Base-by-base conservation (phyloP, 106 monocot species). In the Amphibolis antarctica region DNA sequence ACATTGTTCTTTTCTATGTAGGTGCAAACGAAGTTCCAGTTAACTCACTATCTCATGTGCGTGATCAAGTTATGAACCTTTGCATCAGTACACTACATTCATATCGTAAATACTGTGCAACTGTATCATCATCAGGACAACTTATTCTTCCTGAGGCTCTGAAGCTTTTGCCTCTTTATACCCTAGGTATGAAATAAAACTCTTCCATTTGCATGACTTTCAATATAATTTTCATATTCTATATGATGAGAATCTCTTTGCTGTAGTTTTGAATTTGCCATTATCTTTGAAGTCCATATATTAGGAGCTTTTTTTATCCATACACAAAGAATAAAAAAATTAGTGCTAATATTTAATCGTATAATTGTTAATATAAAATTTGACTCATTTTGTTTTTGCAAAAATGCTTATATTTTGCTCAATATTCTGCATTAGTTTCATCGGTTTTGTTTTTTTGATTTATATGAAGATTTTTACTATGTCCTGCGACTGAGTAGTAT, bases 121-220 rank as follows among this genome's bases (percentile, higher is more conserved):
- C 96, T 59, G 89, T 90, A 23, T 90, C 86, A 51, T 87, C 96
- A 46, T 76, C 96, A 42, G 96, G 89, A 22, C 96, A 98, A 63
- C 66, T 98, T 47, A 91, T 98, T 69, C 90, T 98, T 77, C 96
- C 96, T 3, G 96, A 98, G 65, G 84, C 84, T 50, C 87, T 98
- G 27, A 90, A 90, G 68, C 86, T 98, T 70, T 78, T 98, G 62
- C 96, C 96, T 53, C 75, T 98, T 21, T 98, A 98, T 76, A 85
- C 90, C 7, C 71, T 98, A 63, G 94, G 94, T 96, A 80, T 70
- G 44, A 9, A 9, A 52, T 28, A 27, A 59, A 20, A n/a, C 19
- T 13, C 15, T 61, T 22, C 22, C 61, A n/a, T 42, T 42, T 13
- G 10, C 9, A 12, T 43, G 36, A 20, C 19, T 55, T 55, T 55